Percentiles rank a stretch among this genome's conserved stretches.
Conservation (phyloP, 495 filamentous ascomycete species). For the Penicillium ochrochloron region DNA sequence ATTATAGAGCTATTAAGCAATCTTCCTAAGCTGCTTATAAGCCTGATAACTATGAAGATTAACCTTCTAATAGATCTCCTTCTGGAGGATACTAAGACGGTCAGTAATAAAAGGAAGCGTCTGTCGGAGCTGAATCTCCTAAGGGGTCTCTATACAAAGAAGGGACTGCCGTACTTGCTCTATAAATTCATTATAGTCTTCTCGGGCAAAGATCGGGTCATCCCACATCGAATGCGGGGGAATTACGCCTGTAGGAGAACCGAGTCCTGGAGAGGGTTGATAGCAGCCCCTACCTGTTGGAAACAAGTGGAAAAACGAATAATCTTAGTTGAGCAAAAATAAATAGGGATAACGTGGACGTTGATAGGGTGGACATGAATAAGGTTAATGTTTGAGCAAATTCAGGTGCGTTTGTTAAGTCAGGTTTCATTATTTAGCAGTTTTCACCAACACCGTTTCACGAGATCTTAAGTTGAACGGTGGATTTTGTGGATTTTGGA, state of each 20-base stretch:
- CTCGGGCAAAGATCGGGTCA: neutral
- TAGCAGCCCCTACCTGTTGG: too few species aligned
- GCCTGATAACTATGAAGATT: neutral
- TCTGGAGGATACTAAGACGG: neutral
- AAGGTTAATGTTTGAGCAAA: too few species aligned
- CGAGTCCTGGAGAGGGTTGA: slow-evolving; percentile 1
- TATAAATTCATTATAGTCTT: neutral
- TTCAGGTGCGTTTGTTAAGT: too few species aligned
- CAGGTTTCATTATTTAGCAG: too few species aligned
- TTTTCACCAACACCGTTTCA: too few species aligned
- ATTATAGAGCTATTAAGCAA: neutral
- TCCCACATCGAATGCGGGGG: neutral
- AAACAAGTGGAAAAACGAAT: too few species aligned
- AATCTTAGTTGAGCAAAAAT: too few species aligned
- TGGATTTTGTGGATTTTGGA: too few species aligned
- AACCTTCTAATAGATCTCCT: neutral
- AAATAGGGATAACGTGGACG: too few species aligned
- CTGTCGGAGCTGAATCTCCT: slow-evolving; percentile 1
- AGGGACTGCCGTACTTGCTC: neutral
- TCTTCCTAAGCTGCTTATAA: neutral
- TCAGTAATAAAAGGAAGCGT: neutral
- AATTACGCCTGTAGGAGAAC: slow-evolving; percentile 1
- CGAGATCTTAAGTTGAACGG: too few species aligned
- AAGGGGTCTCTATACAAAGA: neutral
- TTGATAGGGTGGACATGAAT: too few species aligned